Conservation (phyloP, 140 eudicot genomes). For the Stevia rebaudiana region DNA sequence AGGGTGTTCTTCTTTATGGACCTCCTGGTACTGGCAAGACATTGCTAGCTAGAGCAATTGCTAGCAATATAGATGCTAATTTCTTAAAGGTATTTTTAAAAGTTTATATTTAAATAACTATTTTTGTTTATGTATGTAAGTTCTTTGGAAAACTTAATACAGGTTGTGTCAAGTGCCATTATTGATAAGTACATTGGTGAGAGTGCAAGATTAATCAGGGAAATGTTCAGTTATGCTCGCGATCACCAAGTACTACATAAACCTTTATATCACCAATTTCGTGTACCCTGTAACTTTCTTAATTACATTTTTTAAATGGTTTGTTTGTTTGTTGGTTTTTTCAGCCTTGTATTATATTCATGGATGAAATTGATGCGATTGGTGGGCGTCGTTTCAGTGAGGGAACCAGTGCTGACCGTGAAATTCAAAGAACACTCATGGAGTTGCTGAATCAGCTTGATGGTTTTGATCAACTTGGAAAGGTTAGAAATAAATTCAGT, state of each 20-base stretch:
- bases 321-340: constrained; percentile 14
- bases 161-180: constrained; percentile 99
- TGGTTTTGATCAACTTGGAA: constrained; percentile 97
- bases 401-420: constrained; percentile 99
- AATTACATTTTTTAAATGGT: not conserved
- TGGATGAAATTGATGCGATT: constrained; percentile 98
- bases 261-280: not conserved
- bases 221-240: constrained; percentile 95
- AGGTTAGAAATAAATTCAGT: constrained; percentile 38
- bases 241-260: constrained; percentile 79
- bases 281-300: not conserved
- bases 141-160: constrained; percentile 15
- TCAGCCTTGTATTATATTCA: constrained; percentile 93
- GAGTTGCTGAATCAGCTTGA: constrained; percentile 94
- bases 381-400: constrained; percentile 99
- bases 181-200: constrained; percentile 97
- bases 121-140: constrained; percentile 1
- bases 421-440: constrained; percentile 96
- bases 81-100: constrained; percentile 71
- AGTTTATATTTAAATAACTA: not conserved
- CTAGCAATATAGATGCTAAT: constrained; percentile 93
- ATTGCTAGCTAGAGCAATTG: constrained; percentile 90
- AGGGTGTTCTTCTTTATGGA: constrained; percentile 99
- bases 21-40: constrained; percentile 99
- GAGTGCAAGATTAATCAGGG: constrained; percentile 96